Evolutionary conservation across 148 eudicot species (phyloP).

Genomic region (Vaccinium corymbosum): DNA sequence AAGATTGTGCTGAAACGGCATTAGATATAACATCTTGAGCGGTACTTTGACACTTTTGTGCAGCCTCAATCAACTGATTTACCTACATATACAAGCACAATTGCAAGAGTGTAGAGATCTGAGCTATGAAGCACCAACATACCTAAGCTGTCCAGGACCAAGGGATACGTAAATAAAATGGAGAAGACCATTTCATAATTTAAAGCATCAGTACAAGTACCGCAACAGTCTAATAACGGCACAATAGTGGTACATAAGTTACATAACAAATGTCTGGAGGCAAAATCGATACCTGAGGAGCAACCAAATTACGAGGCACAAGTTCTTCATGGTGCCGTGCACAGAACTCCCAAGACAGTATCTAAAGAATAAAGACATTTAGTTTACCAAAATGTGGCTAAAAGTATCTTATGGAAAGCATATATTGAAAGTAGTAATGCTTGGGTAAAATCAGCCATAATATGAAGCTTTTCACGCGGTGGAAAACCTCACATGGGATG

Average conservation of each 20-base stretch:
- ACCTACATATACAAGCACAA: slow-evolving; percentile 27
- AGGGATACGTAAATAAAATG: not conserved
- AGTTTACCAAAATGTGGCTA: not conserved
- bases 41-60: slow-evolving; percentile 23
- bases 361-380: slow-evolving; percentile 30
- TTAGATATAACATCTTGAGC: slow-evolving; percentile 15
- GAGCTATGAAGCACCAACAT: not conserved
- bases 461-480: not conserved
- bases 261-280: not conserved
- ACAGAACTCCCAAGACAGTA: slow-evolving; percentile 69
- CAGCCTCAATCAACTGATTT: slow-evolving; percentile 29
- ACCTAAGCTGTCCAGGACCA: not conserved
- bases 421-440: not conserved
- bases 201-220: not conserved
- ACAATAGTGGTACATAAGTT: not conserved
- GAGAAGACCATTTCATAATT: slow-evolving; percentile 1
- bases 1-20: slow-evolving; percentile 17
- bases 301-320: slow-evolving; percentile 37
- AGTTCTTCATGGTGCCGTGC: slow-evolving; percentile 49
- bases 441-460: not conserved
- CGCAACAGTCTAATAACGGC: not conserved
- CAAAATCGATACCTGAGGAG: slow-evolving; percentile 49
- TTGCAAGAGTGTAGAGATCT: not conserved
- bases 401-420: not conserved
- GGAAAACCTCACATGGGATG: not conserved